These are phyloP conservation scores for Pugionium cornutum DNA, from an alignment of 345 rosid species.

Conservation along the genomic window DNA sequence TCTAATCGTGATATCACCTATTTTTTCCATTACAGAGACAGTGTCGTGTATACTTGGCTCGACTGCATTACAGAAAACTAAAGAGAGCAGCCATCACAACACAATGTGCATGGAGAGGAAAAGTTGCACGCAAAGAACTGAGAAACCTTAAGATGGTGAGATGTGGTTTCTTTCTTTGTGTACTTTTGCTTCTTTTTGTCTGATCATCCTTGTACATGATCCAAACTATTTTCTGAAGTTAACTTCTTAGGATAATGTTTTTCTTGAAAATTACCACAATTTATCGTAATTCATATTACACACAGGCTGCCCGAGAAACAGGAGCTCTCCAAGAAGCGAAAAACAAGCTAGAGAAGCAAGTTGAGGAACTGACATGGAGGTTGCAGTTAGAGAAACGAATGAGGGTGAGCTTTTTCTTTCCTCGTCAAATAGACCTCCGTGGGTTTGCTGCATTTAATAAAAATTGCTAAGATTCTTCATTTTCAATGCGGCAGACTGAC, in stretches of 20 bases:
- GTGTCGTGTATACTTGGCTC: constrained; percentile 71
- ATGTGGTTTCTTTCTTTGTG: constrained; percentile 30
- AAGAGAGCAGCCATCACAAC: constrained; percentile 82
- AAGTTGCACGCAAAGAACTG: constrained; percentile 86
- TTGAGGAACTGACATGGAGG: constrained; percentile 98
- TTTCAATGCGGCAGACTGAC: constrained; percentile 62
- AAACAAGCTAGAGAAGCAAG: constrained; percentile 96
- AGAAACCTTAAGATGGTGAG: constrained; percentile 89
- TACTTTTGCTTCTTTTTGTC: constrained; percentile 9
- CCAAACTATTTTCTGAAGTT: constrained; percentile 11
- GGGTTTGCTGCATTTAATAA: not conserved
- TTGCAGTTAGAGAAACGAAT: constrained; percentile 95
- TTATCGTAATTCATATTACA: constrained; percentile 15
- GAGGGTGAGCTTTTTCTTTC: constrained; percentile 55
- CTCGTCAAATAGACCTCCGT: constrained; percentile 13
- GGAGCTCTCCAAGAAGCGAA: constrained; percentile 99
- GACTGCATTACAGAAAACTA: constrained; percentile 54
- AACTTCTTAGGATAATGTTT: constrained; percentile 14
- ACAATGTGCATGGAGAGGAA: constrained; percentile 98
- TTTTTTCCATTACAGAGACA: constrained; percentile 55
- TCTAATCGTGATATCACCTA: constrained; percentile 25
- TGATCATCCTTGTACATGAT: constrained; percentile 15
- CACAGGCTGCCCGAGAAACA: constrained; percentile 96
- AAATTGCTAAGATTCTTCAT: constrained; percentile 24
- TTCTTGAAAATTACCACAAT: not conserved